Evolutionary conservation across 495 filamentous ascomycete genomes (phyloP), one percentile per base, ranked within the genome.

Genomic region (Penicillium roqueforti): DNA sequence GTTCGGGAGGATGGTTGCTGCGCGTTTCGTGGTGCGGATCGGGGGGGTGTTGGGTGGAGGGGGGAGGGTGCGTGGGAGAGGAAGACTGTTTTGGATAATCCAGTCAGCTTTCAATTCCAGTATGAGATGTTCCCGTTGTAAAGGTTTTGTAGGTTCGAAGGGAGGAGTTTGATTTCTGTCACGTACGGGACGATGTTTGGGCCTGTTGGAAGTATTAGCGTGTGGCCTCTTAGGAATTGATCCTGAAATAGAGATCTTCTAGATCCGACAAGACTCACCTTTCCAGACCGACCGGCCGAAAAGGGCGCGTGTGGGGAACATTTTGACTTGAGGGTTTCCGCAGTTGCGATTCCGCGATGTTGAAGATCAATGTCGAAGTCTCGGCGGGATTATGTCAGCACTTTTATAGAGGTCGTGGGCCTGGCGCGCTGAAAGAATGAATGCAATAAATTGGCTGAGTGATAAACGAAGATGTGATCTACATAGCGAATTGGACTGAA

Each of bases 1-100:
- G 69, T 89, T 95, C 36, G 93, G 93, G 20, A 97, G 82, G 63
- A 98, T 97, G 39, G 93, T 97, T 38, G 93, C 93, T 49, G 83
- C 79, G 58, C 93, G 87, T 29, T 92, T 92, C 70, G 89, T 87
- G 18, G 93, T 98, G 58, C 81, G 84, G 71, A 97, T 92, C 8
- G 91, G 89, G 34, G 80, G 81, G 6, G 80, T 73, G 60, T 86
- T 87, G 0, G 83, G 77, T 25, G 74, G 78, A 39, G 87, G 72
- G 20, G 72, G 69, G 7, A 73, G 53, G 47, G 61, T 64, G 49
- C 67, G 65, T 20, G 72, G 70, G 28, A 80, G 73, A 52, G 75
- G 68, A 37, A 79, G 70, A 58, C 73, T 79, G 29, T 29, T 26
- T 39, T 13, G 23, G 20, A 11, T 39, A 41, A 16, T 19, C 1